Percentiles rank a stretch among this genome's conserved stretches.
Evolutionary conservation across 2,329 filamentous ascomycete genomes (phyloP).

Genomic region (Penicillium glabrum): DNA sequence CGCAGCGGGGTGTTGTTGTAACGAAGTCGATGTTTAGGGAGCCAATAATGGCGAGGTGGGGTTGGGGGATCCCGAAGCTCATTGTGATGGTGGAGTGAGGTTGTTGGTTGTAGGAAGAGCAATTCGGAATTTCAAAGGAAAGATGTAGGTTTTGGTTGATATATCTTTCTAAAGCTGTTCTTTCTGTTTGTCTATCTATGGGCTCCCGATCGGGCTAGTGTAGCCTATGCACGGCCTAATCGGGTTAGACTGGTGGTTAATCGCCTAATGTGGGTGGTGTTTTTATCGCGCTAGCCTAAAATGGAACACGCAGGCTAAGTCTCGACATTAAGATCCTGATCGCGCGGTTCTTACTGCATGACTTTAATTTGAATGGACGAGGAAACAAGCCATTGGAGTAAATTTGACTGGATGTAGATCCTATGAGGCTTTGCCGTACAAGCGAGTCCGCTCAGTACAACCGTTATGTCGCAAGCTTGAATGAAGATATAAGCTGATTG

Average conservation of each 20-base stretch:
- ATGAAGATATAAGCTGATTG: no score
- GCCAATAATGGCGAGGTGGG: constrained; percentile 71
- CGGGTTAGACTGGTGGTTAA: not conserved
- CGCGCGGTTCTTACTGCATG: no score
- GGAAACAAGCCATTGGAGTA: accelerated
- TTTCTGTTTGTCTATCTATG: not conserved
- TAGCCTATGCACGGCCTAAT: not conserved
- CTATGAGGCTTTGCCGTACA: no score
- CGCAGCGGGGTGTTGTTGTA: constrained; percentile 75
- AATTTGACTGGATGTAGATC: no score
- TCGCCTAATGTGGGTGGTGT: not conserved
- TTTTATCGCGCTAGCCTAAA: not conserved
- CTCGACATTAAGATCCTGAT: no score
- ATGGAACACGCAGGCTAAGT: not conserved
- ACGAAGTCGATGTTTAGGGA: constrained; percentile 90
- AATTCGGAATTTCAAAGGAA: not conserved
- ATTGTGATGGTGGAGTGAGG: constrained; percentile 3
- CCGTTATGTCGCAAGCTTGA: no score
- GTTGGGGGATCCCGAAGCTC: constrained; percentile 5
- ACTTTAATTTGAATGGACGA: no score
- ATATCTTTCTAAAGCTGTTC: not conserved
- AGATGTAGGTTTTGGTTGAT: not conserved
- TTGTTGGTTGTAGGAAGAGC: not conserved
- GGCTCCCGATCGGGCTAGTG: not conserved
- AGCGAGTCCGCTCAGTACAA: no score